Evolutionary conservation across 345 rosid genomes (phyloP), one percentile per base, ranked within the genome.

Genomic region (Capsella bursapastoris): DNA sequence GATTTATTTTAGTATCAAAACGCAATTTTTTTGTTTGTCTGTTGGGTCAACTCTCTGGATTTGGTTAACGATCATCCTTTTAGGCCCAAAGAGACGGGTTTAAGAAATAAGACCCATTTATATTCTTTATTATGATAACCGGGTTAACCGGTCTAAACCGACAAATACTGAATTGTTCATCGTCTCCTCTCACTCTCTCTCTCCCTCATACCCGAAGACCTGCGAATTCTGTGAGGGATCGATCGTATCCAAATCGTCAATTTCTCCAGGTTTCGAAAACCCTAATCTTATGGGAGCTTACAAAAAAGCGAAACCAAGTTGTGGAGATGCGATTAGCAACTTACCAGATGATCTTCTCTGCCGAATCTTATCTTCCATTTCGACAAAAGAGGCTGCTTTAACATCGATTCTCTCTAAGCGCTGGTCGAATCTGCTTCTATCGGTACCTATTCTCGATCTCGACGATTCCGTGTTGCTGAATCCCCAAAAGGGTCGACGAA

Each of bases 301-400:
- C 5, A 73, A 57, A 49, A 66, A 43, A 15, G 10, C 66, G 15
- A 66, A 57, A 8, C 52, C 50, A 29, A 58, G 22, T 28, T 32
- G 44, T 11, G 18, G 6, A 29, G 79, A 75, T 37, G 6, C 53
- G 34, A 68, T 68, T 0, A 68, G 48, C 63, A 13, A 12, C 15
- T 8, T 75, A 68, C 74, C 79, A 51, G 64, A 75, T 15, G 61
- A 61, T 44, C 56, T 68, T 53, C 63, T 68, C 22, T 61, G 79
- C 53, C 40, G 27, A 2, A 22, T 75, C 31, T 43, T 75, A 14
- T 41, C 63, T 40, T 60, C 41, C 56, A 22, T 75, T 56, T 51
- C 79, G 0, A 67, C 63, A 4, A 75, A 75, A 10, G 55, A 75
- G 5, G 79, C 68, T 49, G 68, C 79, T 67, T 40, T 14, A 13